A percentile compares a stretch with the other conserved stretches of the same genome.
Conservation (phyloP, 768 basidiomycete species). For the Neoboletus magnificus region DNA sequence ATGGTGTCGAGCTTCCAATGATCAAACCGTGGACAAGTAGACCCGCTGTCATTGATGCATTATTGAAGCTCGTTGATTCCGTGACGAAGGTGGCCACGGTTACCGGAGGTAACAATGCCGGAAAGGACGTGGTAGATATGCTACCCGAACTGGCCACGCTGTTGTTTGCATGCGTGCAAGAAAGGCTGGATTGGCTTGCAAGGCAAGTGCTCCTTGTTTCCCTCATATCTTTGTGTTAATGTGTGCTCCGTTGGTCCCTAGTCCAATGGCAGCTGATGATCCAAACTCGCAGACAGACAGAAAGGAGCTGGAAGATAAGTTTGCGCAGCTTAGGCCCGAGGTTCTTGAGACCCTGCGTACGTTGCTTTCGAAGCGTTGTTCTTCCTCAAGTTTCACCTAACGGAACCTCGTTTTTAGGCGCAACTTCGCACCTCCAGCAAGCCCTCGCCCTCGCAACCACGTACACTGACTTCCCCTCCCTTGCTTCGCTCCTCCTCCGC, state of each 20-base stretch:
- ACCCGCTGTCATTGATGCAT: constrained; percentile 60
- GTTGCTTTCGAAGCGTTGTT: constrained; percentile 22
- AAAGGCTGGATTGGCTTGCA: constrained; percentile 65
- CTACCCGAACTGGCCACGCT: constrained; percentile 62
- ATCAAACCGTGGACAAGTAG: constrained; percentile 83
- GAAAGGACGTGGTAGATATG: constrained; percentile 46
- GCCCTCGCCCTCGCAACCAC: constrained; percentile 85
- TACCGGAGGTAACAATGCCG: constrained; percentile 4
- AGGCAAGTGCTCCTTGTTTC: constrained; percentile 38
- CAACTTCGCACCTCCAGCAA: constrained; percentile 57
- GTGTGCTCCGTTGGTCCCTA: constrained; percentile 23
- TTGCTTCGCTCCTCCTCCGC: constrained; percentile 81
- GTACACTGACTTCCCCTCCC: constrained; percentile 79
- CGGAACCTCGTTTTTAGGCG: constrained; percentile 41
- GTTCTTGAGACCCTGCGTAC: constrained; percentile 78
- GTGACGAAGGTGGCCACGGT: constrained; percentile 39
- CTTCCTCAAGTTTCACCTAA: not conserved
- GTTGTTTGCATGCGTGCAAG: constrained; percentile 64
- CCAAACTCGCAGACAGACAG: constrained; percentile 52
- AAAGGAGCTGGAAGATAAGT: constrained; percentile 61
- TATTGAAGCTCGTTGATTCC: constrained; percentile 68
- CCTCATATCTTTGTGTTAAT: not conserved
- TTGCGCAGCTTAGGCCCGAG: constrained; percentile 68
- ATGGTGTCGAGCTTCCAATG: constrained; percentile 72
- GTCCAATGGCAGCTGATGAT: constrained; percentile 44